phyloP scores from a whole-genome alignment of 345 rosid genomes.

The Noccaea caerulescens region DNA sequence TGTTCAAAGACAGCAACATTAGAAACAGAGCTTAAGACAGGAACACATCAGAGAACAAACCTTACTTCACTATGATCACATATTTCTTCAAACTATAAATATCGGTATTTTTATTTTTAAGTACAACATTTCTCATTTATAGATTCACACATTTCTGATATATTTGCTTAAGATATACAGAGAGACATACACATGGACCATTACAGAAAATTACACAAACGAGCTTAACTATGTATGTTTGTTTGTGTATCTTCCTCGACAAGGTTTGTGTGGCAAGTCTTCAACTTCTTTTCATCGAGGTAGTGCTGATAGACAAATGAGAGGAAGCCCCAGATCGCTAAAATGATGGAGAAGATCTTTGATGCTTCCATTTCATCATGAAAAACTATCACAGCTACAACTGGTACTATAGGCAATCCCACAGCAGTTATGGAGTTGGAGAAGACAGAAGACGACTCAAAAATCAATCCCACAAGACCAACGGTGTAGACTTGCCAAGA shows the following conservation, averaged over 20 bases:
- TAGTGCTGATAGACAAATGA: constrained; percentile 67
- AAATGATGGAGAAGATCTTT: constrained; percentile 58
- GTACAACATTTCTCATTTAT: background rate
- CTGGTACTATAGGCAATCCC: constrained; percentile 58
- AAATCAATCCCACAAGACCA: constrained; percentile 48
- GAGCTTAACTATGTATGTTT: constrained; percentile 12
- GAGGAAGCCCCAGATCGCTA: constrained; percentile 66
- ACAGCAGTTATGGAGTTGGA: constrained; percentile 39
- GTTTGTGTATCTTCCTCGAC: constrained; percentile 27
- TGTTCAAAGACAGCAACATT: background rate
- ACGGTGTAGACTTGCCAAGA: constrained; percentile 52
- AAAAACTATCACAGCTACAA: constrained; percentile 44
- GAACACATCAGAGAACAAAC: background rate
- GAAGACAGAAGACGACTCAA: constrained; percentile 37
- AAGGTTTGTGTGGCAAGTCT: constrained; percentile 17
- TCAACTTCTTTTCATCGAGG: constrained; percentile 45
- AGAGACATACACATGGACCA: background rate
- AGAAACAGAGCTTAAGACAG: background rate
- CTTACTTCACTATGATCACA: background rate
- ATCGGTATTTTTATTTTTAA: background rate
- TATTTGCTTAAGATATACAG: background rate
- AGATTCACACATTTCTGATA: background rate
- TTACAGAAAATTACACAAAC: constrained; percentile 1
- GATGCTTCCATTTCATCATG: constrained; percentile 63
- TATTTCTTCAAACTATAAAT: too few species aligned